Evolutionary conservation across 768 basidiomycete genomes (phyloP).

Genomic region (Auricularia cornea): DNA sequence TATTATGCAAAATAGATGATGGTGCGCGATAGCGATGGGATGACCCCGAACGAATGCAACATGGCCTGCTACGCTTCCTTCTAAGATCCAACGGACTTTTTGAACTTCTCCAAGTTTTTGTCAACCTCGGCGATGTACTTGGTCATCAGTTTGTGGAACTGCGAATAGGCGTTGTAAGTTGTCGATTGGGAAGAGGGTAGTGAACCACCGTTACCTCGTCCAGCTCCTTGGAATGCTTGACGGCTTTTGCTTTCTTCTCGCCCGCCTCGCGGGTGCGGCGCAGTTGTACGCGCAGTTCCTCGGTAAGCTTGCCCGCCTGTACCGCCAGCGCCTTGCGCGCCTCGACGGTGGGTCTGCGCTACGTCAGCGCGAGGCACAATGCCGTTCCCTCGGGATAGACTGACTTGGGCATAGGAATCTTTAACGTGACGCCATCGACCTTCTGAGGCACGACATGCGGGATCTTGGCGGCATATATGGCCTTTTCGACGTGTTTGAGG

Average conservation of each 20-base stretch:
- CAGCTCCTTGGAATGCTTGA: conserved; percentile 59
- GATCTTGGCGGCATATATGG: conserved; percentile 65
- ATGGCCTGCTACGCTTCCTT: no score
- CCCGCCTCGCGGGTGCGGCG: conserved; percentile 61
- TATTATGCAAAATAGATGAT: no score
- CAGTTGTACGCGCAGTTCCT: conserved; percentile 67
- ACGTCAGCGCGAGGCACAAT: background rate
- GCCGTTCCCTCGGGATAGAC: background rate
- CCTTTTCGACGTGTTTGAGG: conserved; percentile 66
- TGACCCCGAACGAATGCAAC: no score
- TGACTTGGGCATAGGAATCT: conserved; percentile 74
- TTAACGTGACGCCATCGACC: conserved; percentile 62
- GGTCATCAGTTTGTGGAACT: conserved; percentile 74
- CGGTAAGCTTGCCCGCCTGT: conserved; percentile 53
- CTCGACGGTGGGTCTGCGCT: conserved; percentile 65
- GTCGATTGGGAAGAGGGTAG: background rate
- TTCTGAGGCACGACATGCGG: conserved; percentile 66
- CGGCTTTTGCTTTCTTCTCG: conserved; percentile 60
- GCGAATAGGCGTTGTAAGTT: background rate
- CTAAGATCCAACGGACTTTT: conserved; percentile 5
- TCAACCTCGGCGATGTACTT: conserved; percentile 58
- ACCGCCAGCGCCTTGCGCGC: conserved; percentile 49
- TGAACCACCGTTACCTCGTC: conserved; percentile 47
- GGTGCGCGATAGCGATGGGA: no score
- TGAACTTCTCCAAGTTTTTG: conserved; percentile 42